Evolutionary conservation across 805 yeast species (phyloP), one percentile per base, ranked within the genome.

Genomic region (Cyberlindnera veronae): DNA sequence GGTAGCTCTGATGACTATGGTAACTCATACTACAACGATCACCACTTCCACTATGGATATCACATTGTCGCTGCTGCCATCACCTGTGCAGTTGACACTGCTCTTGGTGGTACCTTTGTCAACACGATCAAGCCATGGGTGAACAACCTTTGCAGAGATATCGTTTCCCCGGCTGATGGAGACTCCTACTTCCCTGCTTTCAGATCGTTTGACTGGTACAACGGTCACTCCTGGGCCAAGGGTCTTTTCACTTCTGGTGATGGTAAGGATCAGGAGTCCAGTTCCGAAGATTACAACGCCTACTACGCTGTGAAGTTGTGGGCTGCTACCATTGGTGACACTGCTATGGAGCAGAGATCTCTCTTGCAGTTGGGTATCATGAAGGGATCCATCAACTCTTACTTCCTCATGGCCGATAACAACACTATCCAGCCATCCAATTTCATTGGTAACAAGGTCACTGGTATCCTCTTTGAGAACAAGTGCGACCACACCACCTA

Each of bases 151-250:
- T 57, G 80, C n/a, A 70, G 89, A 60, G 90, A 83, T 61, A 77
- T 73, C 45, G 81, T 84, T 3, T 79, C 77, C 47, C 84, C 86
- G 5, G 62, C 67, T 6, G 64, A 63, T 13, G 61, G 64, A 6
- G 90, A 84, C 50, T 50, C 56, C 2, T 72, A 60, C 51, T 83
- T 82, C 63, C 89, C 89, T 6, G 80, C 75, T 14, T 80, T 69
- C 32, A 70, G 90, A 54, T 70, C 78, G 7, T 83, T 82, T 61
- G 87, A 81, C 55, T 84, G 86, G 86, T 84, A 64, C 55, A 74
- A 74, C 52, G 91, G 91, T 1, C 90, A 84, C 56, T 81, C 89
- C 0, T 82, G 83, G 77, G 91, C 90, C 1, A 80, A 79, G 54
- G 90, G 91, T 3, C 67, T 83, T 15, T 79, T 76, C 51, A 71